Conservation (phyloP, 208 protist genomes). For the Trichomonas tenax region DNA sequence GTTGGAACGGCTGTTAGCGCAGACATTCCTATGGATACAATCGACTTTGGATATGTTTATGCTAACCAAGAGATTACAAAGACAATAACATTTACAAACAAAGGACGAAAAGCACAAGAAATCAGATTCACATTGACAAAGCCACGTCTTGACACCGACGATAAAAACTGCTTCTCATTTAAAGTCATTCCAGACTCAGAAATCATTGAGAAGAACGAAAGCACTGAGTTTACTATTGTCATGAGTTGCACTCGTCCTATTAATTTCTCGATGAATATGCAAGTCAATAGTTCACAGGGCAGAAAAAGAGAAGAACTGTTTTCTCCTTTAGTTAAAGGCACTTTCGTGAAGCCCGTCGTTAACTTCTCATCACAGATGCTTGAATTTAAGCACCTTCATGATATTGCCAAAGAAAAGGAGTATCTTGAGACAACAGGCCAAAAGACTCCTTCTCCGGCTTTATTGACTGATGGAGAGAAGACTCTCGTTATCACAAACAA, state of each 20-base stretch:
- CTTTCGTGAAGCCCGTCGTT: background rate
- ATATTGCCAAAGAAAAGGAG: background rate
- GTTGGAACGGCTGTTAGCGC: background rate
- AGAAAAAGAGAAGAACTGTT: background rate
- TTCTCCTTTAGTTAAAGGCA: background rate
- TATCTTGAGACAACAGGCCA: background rate
- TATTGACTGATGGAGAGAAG: background rate
- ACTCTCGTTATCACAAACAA: background rate
- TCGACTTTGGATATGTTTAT: background rate
- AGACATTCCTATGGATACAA: background rate
- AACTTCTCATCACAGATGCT: background rate
- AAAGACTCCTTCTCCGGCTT: background rate
- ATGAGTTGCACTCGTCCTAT: background rate
- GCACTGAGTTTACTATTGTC: background rate
- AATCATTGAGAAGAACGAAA: background rate
- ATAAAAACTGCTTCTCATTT: background rate
- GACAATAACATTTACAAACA: background rate
- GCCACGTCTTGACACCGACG: background rate
- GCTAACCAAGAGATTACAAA: background rate
- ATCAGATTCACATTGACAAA: background rate
- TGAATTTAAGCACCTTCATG: background rate
- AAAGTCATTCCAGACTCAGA: background rate
- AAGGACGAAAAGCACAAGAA: background rate
- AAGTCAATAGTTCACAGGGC: background rate
- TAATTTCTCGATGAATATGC: background rate